phyloP scores from a whole-genome alignment of 2,329 filamentous ascomycete genomes.

The Dothidotthia symphoricarpi region DNA sequence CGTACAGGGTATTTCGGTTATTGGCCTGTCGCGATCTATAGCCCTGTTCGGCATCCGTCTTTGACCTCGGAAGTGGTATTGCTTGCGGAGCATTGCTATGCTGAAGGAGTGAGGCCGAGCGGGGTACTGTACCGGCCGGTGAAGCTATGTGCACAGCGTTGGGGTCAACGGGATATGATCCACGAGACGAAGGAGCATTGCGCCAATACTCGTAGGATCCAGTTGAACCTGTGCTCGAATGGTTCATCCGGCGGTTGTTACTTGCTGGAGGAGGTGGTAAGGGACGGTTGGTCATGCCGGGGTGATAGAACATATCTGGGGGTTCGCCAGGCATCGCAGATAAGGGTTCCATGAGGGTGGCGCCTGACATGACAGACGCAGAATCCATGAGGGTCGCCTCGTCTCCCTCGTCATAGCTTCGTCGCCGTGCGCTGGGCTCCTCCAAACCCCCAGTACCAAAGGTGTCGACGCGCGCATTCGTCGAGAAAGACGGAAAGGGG shows the following conservation, averaged over 20 bases:
- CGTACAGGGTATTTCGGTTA: slow-evolving; percentile 39
- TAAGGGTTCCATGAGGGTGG: slow-evolving; percentile 23
- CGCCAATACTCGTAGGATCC: slow-evolving; percentile 50
- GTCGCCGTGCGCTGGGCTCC: slow-evolving; percentile 66
- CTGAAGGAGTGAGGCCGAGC: slow-evolving; percentile 66
- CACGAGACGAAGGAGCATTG: slow-evolving; percentile 30
- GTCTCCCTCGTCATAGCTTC: slow-evolving; percentile 92
- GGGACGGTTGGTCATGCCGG: slow-evolving; percentile 65
- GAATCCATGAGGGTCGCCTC: slow-evolving; percentile 57
- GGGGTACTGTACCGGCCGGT: slow-evolving; percentile 36
- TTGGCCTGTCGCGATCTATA: slow-evolving; percentile 43
- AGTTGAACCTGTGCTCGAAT: slow-evolving; percentile 35
- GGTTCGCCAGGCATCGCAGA: slow-evolving; percentile 57
- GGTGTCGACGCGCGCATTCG: slow-evolving; percentile 75
- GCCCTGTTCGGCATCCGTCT: slow-evolving; percentile 80
- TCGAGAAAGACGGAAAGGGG: slow-evolving; percentile 57
- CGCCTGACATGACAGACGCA: slow-evolving; percentile 23
- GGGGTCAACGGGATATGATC: slow-evolving; percentile 34
- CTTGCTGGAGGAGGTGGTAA: slow-evolving; percentile 64
- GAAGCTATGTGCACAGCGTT: slow-evolving; percentile 34
- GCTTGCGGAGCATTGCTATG: slow-evolving; percentile 78
- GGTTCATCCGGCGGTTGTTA: slow-evolving; percentile 46
- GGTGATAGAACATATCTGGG: slow-evolving; percentile 91
- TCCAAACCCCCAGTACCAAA: slow-evolving; percentile 87
- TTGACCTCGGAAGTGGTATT: slow-evolving; percentile 81